These are phyloP conservation scores for Termitomyces sp. DNA, from an alignment of 768 basidiomycete genomes.

Conservation along the genomic window DNA sequence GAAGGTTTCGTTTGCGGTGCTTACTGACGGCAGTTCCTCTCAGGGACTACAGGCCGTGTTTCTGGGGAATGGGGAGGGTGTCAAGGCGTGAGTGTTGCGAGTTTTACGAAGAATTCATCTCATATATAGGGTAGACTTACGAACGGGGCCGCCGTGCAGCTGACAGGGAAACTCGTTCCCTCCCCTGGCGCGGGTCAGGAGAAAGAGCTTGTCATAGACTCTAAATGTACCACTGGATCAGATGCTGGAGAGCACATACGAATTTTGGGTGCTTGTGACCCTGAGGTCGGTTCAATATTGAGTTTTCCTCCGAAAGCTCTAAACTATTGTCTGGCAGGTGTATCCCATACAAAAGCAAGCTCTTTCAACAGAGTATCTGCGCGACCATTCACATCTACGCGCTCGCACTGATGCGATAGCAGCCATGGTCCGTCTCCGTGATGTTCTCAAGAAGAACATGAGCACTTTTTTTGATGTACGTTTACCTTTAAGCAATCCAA, in stretches of 20 bases:
- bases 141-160: slow-evolving; percentile 17
- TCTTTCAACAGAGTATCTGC: slow-evolving; percentile 70
- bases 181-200: slow-evolving; percentile 42
- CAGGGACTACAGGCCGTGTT: slow-evolving; percentile 79
- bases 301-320: not conserved
- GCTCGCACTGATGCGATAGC: slow-evolving; percentile 68
- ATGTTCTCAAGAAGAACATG: slow-evolving; percentile 49
- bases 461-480: slow-evolving; percentile 70
- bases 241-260: slow-evolving; percentile 21
- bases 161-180: slow-evolving; percentile 33
- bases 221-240: slow-evolving; percentile 8
- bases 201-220: slow-evolving; percentile 42
- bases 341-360: slow-evolving; percentile 94
- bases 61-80: slow-evolving; percentile 26
- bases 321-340: slow-evolving; percentile 31
- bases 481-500: not conserved
- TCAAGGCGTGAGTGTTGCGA: slow-evolving; percentile 17
- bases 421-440: slow-evolving; percentile 71
- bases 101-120: not conserved
- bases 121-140: slow-evolving; percentile 10
- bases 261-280: slow-evolving; percentile 42
- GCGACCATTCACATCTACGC: slow-evolving; percentile 86
- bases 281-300: slow-evolving; percentile 25
- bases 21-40: slow-evolving; percentile 75
- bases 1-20: slow-evolving; percentile 76